These are phyloP conservation scores for Cladobotryum mycophilum DNA, from an alignment of 2,329 filamentous ascomycete species.

Conservation along the genomic window DNA sequence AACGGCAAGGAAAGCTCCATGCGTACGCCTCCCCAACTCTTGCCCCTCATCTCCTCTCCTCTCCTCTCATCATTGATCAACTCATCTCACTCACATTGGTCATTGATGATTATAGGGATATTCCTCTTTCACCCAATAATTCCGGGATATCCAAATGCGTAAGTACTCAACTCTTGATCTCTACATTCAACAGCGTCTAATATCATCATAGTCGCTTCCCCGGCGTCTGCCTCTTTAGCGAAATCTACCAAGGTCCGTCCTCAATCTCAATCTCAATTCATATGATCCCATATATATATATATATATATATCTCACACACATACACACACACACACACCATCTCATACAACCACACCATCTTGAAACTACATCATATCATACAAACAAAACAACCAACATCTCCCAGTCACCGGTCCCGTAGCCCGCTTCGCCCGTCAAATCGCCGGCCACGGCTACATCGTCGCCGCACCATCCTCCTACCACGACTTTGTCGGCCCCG, in stretches of 20 bases:
- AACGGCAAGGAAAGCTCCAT: slow-evolving; percentile 49
- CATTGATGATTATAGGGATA: slow-evolving; percentile 56
- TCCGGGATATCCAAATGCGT: slow-evolving; percentile 79
- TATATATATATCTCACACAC: too few relatives aligned
- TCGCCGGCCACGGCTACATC: slow-evolving; percentile 88
- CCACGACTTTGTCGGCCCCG: slow-evolving; percentile 85
- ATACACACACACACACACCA: background rate
- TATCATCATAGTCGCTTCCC: slow-evolving; percentile 56
- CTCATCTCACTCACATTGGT: too few relatives aligned
- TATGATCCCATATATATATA: too few relatives aligned
- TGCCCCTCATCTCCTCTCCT: background rate
- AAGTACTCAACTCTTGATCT: slow-evolving; percentile 25
- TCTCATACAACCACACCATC: background rate
- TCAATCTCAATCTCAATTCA: too few relatives aligned
- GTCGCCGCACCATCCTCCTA: slow-evolving; percentile 86
- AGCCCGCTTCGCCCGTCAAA: slow-evolving; percentile 81
- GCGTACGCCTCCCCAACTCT: slow-evolving; percentile 31
- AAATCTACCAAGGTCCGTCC: slow-evolving; percentile 86
- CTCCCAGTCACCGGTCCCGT: slow-evolving; percentile 78
- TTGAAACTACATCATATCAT: too few relatives aligned
- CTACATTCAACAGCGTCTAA: background rate
- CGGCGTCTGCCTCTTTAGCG: slow-evolving; percentile 81
- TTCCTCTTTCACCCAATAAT: slow-evolving; percentile 85
- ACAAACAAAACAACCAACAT: too few relatives aligned
- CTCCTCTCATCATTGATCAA: too few relatives aligned